Conservation (phyloP, 495 filamentous ascomycete species). For the Aspergillus leporis region DNA sequence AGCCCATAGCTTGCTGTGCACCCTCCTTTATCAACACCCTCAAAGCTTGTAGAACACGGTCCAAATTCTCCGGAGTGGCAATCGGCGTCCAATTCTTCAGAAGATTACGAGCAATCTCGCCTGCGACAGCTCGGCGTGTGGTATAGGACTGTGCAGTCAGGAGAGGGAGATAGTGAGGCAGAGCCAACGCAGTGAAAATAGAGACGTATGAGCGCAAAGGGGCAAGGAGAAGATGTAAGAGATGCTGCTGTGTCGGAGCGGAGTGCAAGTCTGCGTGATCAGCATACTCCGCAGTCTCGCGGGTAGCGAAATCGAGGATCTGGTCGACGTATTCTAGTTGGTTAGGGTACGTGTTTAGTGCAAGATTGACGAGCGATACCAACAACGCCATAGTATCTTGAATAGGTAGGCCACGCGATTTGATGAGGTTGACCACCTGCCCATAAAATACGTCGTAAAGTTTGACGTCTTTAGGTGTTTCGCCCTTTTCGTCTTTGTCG, state of each 20-base stretch:
- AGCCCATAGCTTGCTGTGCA: conserved; percentile 77
- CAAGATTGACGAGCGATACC: conserved; percentile 88
- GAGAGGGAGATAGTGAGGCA: conserved; percentile 88
- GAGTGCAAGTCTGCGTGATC: conserved; percentile 95
- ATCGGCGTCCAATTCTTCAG: conserved; percentile 79
- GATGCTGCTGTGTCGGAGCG: conserved; percentile 78
- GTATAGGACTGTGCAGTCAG: conserved; percentile 91
- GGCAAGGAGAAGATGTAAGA: conserved; percentile 82
- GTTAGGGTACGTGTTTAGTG: conserved; percentile 92
- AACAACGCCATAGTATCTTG: conserved; percentile 92
- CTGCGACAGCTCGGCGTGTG: conserved; percentile 85
- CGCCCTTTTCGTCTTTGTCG: conserved; percentile 46
- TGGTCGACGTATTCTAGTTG: conserved; percentile 94
- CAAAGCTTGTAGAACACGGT: conserved; percentile 84
- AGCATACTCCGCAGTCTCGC: conserved; percentile 84
- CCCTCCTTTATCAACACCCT: conserved; percentile 93
- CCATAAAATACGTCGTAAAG: conserved; percentile 98
- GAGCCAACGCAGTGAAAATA: conserved; percentile 86
- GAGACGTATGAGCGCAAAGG: conserved; percentile 89
- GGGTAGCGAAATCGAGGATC: conserved; percentile 82
- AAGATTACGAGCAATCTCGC: conserved; percentile 76
- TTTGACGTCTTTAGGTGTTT: conserved; percentile 79
- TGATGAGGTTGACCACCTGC: conserved; percentile 90
- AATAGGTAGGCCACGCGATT: conserved; percentile 84
- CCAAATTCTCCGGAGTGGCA: conserved; percentile 72